These are phyloP conservation scores for Claviceps paspali DNA, from an alignment of 2,329 filamentous ascomycete species.

Conservation along the genomic window DNA sequence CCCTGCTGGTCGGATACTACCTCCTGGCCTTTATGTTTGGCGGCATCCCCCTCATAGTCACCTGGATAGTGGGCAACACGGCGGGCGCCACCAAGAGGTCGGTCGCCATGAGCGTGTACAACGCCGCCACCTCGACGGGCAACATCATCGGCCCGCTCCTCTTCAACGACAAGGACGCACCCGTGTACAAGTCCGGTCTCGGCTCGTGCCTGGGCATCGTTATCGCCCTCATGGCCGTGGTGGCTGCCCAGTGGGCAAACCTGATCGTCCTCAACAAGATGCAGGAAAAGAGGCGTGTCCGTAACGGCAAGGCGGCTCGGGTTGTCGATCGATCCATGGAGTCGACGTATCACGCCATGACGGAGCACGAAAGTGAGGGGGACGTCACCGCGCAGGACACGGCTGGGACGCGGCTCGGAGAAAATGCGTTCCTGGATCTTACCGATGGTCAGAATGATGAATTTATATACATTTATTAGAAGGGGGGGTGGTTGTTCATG, in stretches of 20 bases:
- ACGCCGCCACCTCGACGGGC: slow-evolving; percentile 44
- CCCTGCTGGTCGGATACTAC: slow-evolving; percentile 47
- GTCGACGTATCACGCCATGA: slow-evolving; percentile 24
- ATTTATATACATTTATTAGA: slow-evolving; percentile 46
- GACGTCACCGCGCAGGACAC: slow-evolving; percentile 10
- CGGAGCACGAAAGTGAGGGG: slow-evolving; percentile 5
- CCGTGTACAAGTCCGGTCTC: slow-evolving; percentile 42
- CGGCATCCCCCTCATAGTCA: slow-evolving; percentile 48
- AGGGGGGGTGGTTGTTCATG: too few relatives aligned
- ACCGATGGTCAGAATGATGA: slow-evolving; percentile 54
- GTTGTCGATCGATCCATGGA: slow-evolving; percentile 49
- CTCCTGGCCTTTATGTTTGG: slow-evolving; percentile 51
- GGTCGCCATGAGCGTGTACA: slow-evolving; percentile 47
- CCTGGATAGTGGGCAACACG: slow-evolving; percentile 56
- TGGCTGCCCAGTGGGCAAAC: slow-evolving; percentile 38
- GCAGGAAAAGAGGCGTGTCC: slow-evolving; percentile 38
- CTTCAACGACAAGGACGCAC: slow-evolving; percentile 42
- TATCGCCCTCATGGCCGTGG: slow-evolving; percentile 33
- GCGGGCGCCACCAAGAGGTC: slow-evolving; percentile 54
- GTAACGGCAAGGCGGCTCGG: slow-evolving; percentile 43
- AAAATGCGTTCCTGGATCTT: slow-evolving; percentile 41
- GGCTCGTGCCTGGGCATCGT: slow-evolving; percentile 39
- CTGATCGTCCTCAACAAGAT: slow-evolving; percentile 40
- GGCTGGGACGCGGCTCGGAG: slow-evolving; percentile 20
- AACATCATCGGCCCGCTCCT: slow-evolving; percentile 54